Evolutionary conservation across 164 flowering plant species (phyloP).

Genomic region (Dillenia suffruticosa): DNA sequence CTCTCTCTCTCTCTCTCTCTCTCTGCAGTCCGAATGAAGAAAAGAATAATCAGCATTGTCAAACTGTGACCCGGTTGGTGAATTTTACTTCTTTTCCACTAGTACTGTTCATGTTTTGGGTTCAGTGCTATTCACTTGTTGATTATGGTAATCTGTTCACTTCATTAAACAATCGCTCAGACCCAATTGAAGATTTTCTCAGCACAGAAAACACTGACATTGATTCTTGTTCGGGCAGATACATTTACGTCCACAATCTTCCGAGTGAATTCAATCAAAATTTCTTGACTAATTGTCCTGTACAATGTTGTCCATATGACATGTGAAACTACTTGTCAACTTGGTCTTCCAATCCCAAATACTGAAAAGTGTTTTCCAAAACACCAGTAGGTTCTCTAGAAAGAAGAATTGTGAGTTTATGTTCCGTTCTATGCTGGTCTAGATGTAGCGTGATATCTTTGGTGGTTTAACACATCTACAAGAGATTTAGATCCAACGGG

Average conservation of each 20-base stretch:
- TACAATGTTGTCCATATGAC: slow-evolving; percentile 11
- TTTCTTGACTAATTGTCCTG: slow-evolving; percentile 12
- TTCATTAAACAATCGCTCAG: no score
- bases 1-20: no score
- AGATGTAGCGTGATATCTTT: slow-evolving; percentile 23
- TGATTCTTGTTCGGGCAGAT: slow-evolving; percentile 24
- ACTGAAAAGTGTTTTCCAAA: slow-evolving; percentile 8
- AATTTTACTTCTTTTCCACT: no score
- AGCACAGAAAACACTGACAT: no score
- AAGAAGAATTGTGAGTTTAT: no score
- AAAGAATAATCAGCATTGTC: no score
- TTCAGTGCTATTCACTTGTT: no score
- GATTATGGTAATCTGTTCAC: no score
- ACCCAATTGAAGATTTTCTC: no score
- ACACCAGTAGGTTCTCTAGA: slow-evolving; percentile 28
- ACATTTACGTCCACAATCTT: slow-evolving; percentile 32
- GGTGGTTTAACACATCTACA: slow-evolving; percentile 6
- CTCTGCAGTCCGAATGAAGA: no score
- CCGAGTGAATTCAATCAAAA: slow-evolving; percentile 26
- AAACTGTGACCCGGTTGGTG: no score
- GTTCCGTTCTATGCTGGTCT: slow-evolving; percentile 41
- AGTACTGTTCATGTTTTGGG: no score
- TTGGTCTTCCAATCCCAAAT: slow-evolving; percentile 18
- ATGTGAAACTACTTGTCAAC: slow-evolving; percentile 18
- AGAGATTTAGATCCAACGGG: slow-evolving; percentile 20